Conservation (phyloP, 495 filamentous ascomycete species). For the Bathelium albidoporum region DNA sequence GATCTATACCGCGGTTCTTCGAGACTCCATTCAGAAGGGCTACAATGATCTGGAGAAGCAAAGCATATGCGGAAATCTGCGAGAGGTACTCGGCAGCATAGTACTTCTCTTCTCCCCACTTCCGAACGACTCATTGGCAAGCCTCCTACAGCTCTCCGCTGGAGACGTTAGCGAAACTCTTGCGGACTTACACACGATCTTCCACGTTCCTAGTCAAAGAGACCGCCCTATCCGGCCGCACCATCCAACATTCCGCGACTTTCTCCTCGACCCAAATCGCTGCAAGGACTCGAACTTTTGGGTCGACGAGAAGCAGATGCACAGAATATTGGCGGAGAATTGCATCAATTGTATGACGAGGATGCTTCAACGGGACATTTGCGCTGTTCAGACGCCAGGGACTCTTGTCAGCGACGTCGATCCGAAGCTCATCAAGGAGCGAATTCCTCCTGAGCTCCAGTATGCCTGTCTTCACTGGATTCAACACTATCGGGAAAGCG, state of each 20-base stretch:
- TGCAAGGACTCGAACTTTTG: not conserved
- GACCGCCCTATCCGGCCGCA: not conserved
- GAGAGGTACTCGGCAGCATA: not conserved
- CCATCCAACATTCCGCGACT: not conserved
- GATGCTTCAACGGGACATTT: not conserved
- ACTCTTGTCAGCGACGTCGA: constrained; percentile 8
- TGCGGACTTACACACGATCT: not conserved
- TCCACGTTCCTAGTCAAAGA: not conserved
- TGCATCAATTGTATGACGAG: not conserved
- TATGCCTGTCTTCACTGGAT: constrained; percentile 30
- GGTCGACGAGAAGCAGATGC: not conserved
- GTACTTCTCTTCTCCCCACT: not conserved
- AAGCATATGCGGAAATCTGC: not conserved
- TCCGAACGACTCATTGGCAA: not conserved
- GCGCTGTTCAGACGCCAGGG: not conserved
- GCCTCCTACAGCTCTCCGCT: not conserved
- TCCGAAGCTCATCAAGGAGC: not conserved
- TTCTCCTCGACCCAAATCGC: not conserved
- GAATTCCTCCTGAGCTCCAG: constrained; percentile 15
- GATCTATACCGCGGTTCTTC: not conserved
- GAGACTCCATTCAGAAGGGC: not conserved
- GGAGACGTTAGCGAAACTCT: not conserved
- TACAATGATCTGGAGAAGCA: not conserved
- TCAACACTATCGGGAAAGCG: constrained; percentile 20
- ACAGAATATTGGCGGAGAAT: not conserved